phyloP scores from a whole-genome alignment of 2,329 filamentous ascomycete species.

The Monilinia aucupariae region DNA sequence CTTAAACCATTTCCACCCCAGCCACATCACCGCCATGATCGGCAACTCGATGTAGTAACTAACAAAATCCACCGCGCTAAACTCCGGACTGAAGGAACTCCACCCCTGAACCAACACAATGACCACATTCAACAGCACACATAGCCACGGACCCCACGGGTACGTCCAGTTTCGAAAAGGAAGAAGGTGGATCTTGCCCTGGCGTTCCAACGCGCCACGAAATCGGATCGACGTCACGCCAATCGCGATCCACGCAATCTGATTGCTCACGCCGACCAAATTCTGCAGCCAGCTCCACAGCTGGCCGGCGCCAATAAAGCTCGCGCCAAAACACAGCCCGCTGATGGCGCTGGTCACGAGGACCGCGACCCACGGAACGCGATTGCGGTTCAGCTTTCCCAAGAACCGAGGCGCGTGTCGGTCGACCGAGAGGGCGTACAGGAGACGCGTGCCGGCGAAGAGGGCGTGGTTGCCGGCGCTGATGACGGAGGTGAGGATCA shows the following conservation, averaged over 20 bases:
- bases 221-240: constrained; percentile 61
- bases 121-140: constrained; percentile 52
- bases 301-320: constrained; percentile 59
- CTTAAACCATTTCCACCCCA: constrained; percentile 50
- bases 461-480: constrained; percentile 55
- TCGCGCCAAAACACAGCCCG: constrained; percentile 58
- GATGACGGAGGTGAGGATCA: constrained; percentile 54
- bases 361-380: constrained; percentile 50
- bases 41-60: constrained; percentile 60
- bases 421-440: constrained; percentile 51
- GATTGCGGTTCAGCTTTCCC: constrained; percentile 43
- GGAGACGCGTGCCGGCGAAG: constrained; percentile 50
- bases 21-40: constrained; percentile 50
- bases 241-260: constrained; percentile 61
- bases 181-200: constrained; percentile 56
- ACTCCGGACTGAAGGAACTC: constrained; percentile 55
- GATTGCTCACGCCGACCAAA: constrained; percentile 62
- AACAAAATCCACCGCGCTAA: constrained; percentile 55
- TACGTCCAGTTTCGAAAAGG: constrained; percentile 65
- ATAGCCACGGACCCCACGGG: constrained; percentile 53
- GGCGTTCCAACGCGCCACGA: constrained; percentile 49
- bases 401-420: constrained; percentile 53
- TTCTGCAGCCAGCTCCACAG: constrained; percentile 64
- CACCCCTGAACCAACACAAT: constrained; percentile 60
- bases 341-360: constrained; percentile 49